Conservation (phyloP, 78 protist genomes). For the Monosiga brevicollis region DNA sequence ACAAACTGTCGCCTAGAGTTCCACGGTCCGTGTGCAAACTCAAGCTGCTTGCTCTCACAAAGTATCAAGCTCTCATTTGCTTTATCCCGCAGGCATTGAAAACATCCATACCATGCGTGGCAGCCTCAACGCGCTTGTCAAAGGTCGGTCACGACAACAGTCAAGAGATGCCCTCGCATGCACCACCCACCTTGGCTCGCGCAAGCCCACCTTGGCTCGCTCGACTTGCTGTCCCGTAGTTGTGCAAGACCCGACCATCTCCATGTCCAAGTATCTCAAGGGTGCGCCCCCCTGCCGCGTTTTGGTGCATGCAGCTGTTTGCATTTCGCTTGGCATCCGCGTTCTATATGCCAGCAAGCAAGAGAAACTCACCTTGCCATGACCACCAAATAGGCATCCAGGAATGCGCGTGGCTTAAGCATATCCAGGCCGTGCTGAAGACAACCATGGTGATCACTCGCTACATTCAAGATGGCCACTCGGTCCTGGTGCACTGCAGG, state of each 20-base stretch:
- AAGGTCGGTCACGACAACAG: too few species aligned
- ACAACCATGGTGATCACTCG: background rate
- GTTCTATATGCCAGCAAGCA: too few species aligned
- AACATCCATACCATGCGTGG: constrained; percentile 79
- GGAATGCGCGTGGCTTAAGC: background rate
- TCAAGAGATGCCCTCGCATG: too few species aligned
- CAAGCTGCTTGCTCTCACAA: background rate
- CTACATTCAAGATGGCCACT: background rate
- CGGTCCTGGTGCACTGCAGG: background rate
- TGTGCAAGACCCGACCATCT: too few species aligned
- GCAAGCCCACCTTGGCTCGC: too few species aligned
- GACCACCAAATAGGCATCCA: too few species aligned
- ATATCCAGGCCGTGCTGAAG: background rate
- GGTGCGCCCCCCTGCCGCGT: too few species aligned
- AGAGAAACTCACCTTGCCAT: too few species aligned
- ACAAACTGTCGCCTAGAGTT: constrained; percentile 23
- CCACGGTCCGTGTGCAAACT: background rate
- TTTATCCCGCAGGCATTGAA: constrained; percentile 39
- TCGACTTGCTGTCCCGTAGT: too few species aligned
- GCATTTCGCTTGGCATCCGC: too few species aligned
- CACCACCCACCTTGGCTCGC: background rate
- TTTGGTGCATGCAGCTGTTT: too few species aligned
- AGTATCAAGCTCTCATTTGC: background rate
- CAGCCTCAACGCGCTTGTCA: background rate
- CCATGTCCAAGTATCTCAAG: too few species aligned